phyloP scores from a whole-genome alignment of 2,329 filamentous ascomycete genomes.

The Penicillium fuscoglaucum region DNA sequence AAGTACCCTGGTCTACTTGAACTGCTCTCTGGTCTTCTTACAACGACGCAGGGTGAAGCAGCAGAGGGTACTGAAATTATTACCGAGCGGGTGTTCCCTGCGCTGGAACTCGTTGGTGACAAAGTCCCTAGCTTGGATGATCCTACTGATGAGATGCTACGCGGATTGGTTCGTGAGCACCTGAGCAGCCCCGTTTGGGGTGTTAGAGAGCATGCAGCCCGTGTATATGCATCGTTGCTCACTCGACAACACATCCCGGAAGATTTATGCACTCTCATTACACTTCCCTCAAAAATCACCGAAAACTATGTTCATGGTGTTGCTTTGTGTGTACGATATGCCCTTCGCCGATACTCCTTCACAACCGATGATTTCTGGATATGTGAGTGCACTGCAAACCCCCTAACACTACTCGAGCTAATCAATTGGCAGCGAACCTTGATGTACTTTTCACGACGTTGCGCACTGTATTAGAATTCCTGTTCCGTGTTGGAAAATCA shows the following conservation, averaged over 20 bases:
- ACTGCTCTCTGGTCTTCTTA: slow-evolving; percentile 39
- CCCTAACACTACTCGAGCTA: neutral
- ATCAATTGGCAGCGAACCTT: slow-evolving; percentile 30
- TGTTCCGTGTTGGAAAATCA: slow-evolving; percentile 34
- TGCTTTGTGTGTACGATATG: slow-evolving; percentile 41
- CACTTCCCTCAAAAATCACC: slow-evolving; percentile 15
- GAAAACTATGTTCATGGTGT: slow-evolving; percentile 47
- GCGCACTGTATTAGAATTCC: slow-evolving; percentile 24
- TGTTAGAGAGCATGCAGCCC: slow-evolving; percentile 49
- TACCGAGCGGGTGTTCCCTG: slow-evolving; percentile 48
- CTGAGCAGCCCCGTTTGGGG: slow-evolving; percentile 48
- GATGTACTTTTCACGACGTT: slow-evolving; percentile 29
- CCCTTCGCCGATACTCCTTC: slow-evolving; percentile 38
- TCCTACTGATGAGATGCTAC: slow-evolving; percentile 36
- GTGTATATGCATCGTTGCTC: slow-evolving; percentile 44
- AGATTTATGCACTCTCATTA: slow-evolving; percentile 30
- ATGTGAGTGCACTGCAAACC: slow-evolving; percentile 26
- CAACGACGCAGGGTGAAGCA: slow-evolving; percentile 22
- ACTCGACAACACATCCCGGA: slow-evolving; percentile 34
- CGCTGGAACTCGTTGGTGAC: slow-evolving; percentile 48
- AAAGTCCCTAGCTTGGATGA: slow-evolving; percentile 40
- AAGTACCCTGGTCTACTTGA: slow-evolving; percentile 43
- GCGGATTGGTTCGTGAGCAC: slow-evolving; percentile 37
- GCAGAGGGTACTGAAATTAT: slow-evolving; percentile 35
- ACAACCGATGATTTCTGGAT: slow-evolving; percentile 37